Conservation (phyloP, 306 rosid species). For the Vicia faba region DNA sequence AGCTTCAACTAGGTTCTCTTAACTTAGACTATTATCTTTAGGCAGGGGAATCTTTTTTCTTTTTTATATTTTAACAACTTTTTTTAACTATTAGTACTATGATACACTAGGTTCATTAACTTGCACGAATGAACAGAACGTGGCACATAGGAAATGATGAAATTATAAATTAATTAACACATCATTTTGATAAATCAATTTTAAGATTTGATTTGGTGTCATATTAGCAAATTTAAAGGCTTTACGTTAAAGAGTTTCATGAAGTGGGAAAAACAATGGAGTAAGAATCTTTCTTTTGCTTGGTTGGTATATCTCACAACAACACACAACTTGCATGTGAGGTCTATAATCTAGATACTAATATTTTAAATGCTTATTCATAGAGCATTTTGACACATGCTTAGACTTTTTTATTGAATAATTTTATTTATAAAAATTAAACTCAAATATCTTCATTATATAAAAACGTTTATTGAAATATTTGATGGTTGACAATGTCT, state of each 20-base stretch:
- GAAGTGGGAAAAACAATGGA: slow-evolving; percentile 19
- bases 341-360: slow-evolving; percentile 27
- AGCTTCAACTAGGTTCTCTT: slow-evolving; percentile 36
- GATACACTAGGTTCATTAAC: slow-evolving; percentile 11
- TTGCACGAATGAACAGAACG: slow-evolving; percentile 28
- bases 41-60: slow-evolving; percentile 18
- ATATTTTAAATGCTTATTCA: slow-evolving; percentile 2
- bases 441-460: too few relatives aligned
- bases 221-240: neutral
- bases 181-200: neutral
- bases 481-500: too few relatives aligned
- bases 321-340: slow-evolving; percentile 42
- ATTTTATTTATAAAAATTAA: too few relatives aligned
- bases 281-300: slow-evolving; percentile 42
- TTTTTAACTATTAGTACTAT: neutral
- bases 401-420: slow-evolving; percentile 1
- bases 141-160: slow-evolving; percentile 24
- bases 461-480: too few relatives aligned
- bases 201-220: slow-evolving; percentile 27
- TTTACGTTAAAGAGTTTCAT: slow-evolving; percentile 3
- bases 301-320: slow-evolving; percentile 13
- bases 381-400: slow-evolving; percentile 22
- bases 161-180: slow-evolving; percentile 16
- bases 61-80: neutral
- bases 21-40: slow-evolving; percentile 34